Base-by-base conservation (phyloP, 805 yeast species). In the Yarrowia porcina region DNA sequence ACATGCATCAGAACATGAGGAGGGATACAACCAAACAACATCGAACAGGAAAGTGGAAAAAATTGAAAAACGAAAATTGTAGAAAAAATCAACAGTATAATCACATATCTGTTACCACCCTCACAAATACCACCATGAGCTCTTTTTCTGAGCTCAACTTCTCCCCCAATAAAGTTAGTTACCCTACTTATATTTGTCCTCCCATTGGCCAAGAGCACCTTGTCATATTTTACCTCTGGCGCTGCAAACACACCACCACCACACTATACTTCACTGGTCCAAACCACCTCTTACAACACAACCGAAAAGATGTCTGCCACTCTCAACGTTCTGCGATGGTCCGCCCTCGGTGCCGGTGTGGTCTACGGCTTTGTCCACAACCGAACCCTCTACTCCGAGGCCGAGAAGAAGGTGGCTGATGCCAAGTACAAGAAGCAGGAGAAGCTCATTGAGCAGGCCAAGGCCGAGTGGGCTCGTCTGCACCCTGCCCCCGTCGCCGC, bases 321-420 rank as follows among this genome's bases (percentile, higher is more conserved):
- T 39, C 52, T 50, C 64, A 61, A 50, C 64, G 91, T 92, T 73
- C 83, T 92, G 74, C 90, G 98, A 86, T 93, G 94, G 86, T 80
- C 96, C 69, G 87, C 96, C 63, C 83, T 93, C 69, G 93, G 89
- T 62, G 84, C 90, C 69, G 99, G 99, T 76, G 80, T 92, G 64
- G 81, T 84, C 66, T 90, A 89, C 78, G 99, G 99, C 70, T 89
- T 90, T 67, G 82, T 82, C 75, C 96, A 90, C 81, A 89, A 96
- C 77, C 79, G 83, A 73, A 76, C 81, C 61, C 81, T 90, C 70
- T 85, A 86, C 70, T 71, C 83, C 23, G 80, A 81, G 63, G 91
- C 87, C 65, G 77, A 75, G 50, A 80, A 82, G 73, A 79, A 82
- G 72, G 83, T 80, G 62, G 89, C 84, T 70, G 78, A 79, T 62